Conservation (phyloP, 139 green algal species). For the Tetratostichococcus sp. region DNA sequence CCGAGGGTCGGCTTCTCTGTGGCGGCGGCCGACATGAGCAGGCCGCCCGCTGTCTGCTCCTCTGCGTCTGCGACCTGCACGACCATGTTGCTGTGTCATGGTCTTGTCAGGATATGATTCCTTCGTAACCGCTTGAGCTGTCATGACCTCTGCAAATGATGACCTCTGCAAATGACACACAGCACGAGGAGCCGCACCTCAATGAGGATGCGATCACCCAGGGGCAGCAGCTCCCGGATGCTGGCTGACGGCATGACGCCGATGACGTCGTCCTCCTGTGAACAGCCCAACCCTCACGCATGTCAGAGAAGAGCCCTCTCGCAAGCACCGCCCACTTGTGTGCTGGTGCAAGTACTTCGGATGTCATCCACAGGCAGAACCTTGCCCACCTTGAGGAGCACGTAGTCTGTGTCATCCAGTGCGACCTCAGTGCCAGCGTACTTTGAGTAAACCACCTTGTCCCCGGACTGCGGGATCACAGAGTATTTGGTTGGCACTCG, state of each 20-base stretch:
- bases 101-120: too few relatives aligned
- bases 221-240: constrained; percentile 56
- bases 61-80: constrained; percentile 59
- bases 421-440: constrained; percentile 91
- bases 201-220: constrained; percentile 56
- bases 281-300: neutral
- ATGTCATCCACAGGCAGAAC: too few relatives aligned
- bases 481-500: too few relatives aligned
- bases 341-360: too few relatives aligned
- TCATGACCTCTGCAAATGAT: too few relatives aligned
- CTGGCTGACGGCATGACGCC: constrained; percentile 50
- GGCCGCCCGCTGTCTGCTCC: constrained; percentile 70
- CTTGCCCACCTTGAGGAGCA: constrained; percentile 86
- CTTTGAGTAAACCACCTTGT: constrained; percentile 93
- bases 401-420: constrained; percentile 60
- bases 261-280: constrained; percentile 61
- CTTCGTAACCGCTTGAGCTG: too few relatives aligned
- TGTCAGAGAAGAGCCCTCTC: neutral
- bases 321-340: too few relatives aligned
- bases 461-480: constrained; percentile 49
- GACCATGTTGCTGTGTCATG: constrained; percentile 19
- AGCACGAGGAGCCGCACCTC: too few relatives aligned
- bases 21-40: constrained; percentile 74
- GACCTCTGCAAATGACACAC: too few relatives aligned
- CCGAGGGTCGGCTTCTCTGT: constrained; percentile 90